phyloP scores from a whole-genome alignment of 192 early-diverging fungal species.

The Linnemannia elongata region DNA sequence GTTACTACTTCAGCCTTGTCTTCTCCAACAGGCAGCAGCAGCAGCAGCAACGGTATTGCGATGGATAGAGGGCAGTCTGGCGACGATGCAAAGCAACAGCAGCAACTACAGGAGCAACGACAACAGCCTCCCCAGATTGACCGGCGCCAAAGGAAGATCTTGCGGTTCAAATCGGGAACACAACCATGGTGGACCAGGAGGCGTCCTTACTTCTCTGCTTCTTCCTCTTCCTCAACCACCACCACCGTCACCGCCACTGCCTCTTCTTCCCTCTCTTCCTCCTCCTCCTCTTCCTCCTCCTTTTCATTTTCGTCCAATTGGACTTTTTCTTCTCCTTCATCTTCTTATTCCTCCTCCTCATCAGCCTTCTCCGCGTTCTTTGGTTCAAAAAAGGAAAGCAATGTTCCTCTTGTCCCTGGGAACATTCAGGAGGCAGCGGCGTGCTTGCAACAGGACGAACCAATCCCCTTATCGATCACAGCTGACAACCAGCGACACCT shows the following conservation, averaged over 20 bases:
- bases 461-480: background rate
- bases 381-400: constrained; percentile 54
- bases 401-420: constrained; percentile 22
- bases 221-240: background rate
- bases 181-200: constrained; percentile 37
- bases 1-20: background rate
- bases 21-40: background rate
- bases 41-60: background rate
- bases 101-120: background rate
- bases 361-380: background rate
- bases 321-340: background rate
- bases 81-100: background rate
- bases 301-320: background rate
- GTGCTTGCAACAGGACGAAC: background rate
- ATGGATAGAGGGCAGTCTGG: background rate
- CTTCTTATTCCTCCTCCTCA: background rate
- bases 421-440: constrained; percentile 8
- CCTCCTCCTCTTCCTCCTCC: constrained; percentile 8
- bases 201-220: background rate
- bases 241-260: background rate
- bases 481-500: background rate
- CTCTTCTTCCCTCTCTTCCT: background rate
- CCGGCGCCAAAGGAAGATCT: background rate
- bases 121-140: background rate
- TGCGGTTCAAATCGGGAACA: constrained; percentile 5